Base-by-base conservation (phyloP, 108 stramenopile species). In the Nitzschia inconspicua region DNA sequence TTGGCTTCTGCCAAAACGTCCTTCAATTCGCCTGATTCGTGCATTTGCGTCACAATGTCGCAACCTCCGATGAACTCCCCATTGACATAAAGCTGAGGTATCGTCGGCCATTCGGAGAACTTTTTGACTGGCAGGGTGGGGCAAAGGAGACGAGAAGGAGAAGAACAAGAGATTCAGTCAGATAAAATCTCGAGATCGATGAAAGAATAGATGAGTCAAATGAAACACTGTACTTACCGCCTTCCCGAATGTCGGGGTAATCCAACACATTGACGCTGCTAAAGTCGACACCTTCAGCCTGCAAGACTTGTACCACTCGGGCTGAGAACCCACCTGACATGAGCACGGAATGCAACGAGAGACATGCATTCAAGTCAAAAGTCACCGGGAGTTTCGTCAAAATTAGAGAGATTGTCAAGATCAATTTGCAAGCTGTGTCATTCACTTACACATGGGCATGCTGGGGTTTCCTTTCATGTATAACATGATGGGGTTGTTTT, bases 381-480 rank as follows among this genome's bases (percentile, higher is more conserved):
- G n/a, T n/a, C n/a, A n/a, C n/a, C n/a, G n/a, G n/a, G n/a, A n/a
- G n/a, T n/a, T n/a, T n/a, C n/a, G n/a, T n/a, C n/a, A n/a, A n/a
- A n/a, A n/a, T n/a, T n/a, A n/a, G n/a, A n/a, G n/a, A n/a, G n/a
- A n/a, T n/a, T n/a, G n/a, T n/a, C n/a, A n/a, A n/a, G n/a, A n/a
- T n/a, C n/a, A n/a, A n/a, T n/a, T n/a, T n/a, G n/a, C n/a, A n/a
- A n/a, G n/a, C n/a, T n/a, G n/a, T n/a, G n/a, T n/a, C n/a, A n/a
- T n/a, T n/a, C 20, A 16, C 44, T 46, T n/a, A 46, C 99, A 99
- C 85, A 86, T 86, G 13, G 99, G 99, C 70, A 81, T 78, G 27
- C 67, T 30, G 13, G 98, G 98, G 24, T 93, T 97, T 34, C 99
- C 99, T 72, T 99, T 99, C 99, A 99, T 99, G 86, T 97, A 99